phyloP scores from a whole-genome alignment of 495 filamentous ascomycete genomes.

The Penicillium ochrochloron region DNA sequence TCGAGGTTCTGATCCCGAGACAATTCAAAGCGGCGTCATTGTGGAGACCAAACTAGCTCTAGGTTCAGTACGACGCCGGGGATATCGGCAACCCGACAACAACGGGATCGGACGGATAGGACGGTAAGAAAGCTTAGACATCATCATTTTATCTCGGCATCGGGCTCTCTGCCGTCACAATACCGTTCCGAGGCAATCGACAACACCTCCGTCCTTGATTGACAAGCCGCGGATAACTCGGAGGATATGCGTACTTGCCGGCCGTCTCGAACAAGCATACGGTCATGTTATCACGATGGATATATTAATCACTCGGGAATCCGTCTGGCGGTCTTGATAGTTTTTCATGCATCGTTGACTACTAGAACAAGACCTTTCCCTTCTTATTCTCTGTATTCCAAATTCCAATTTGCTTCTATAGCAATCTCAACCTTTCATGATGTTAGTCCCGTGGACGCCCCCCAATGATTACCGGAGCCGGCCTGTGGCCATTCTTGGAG shows the following conservation, averaged over 20 bases:
- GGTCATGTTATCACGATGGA: background rate
- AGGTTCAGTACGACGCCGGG: background rate
- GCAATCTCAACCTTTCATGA: background rate
- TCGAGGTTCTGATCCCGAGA: background rate
- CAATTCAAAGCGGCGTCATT: background rate
- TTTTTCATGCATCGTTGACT: background rate
- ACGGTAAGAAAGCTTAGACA: background rate
- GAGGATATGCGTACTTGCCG: background rate
- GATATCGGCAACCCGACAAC: background rate
- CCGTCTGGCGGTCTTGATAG: too few species aligned
- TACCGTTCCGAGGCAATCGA: background rate
- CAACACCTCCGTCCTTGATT: background rate
- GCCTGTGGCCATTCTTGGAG: constrained; percentile 50
- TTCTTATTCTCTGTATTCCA: background rate
- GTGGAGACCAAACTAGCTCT: background rate
- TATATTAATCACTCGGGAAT: background rate
- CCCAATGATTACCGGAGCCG: constrained; percentile 39
- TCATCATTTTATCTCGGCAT: background rate
- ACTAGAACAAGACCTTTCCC: background rate
- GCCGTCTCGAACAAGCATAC: background rate
- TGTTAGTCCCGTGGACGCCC: constrained; percentile 33
- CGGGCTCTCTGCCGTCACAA: background rate
- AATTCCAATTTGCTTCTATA: background rate
- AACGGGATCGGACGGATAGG: background rate
- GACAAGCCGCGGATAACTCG: background rate